Evolutionary conservation across 176 grass and related monocot genomes (phyloP).

Genomic region (Phoenix roebelenii): DNA sequence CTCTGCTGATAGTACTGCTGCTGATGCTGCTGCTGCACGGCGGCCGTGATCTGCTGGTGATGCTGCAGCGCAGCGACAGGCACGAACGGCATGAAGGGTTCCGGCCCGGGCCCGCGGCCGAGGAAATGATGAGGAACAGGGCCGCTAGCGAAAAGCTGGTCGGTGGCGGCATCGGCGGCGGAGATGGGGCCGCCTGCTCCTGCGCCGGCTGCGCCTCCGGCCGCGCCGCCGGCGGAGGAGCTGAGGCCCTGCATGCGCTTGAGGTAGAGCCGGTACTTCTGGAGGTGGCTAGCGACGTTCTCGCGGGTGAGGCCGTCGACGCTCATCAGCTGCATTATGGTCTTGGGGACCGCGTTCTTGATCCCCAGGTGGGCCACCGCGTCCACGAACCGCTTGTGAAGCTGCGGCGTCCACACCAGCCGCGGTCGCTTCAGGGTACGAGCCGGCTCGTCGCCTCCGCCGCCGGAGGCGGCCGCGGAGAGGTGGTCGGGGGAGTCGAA

Average conservation of each 20-base stretch:
- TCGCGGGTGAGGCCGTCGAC: constrained; percentile 88
- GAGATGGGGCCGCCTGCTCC: constrained; percentile 26
- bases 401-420: constrained; percentile 88
- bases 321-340: constrained; percentile 95
- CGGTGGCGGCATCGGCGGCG: constrained; percentile 56
- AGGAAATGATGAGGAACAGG: constrained; percentile 56
- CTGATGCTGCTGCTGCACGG: constrained; percentile 33
- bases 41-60: constrained; percentile 26
- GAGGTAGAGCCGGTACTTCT: constrained; percentile 83
- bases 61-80: constrained; percentile 33
- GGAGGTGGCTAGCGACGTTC: constrained; percentile 84
- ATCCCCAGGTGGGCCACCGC: constrained; percentile 83
- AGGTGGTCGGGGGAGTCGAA: constrained; percentile 36
- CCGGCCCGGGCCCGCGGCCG: constrained; percentile 16
- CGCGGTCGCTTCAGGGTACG: constrained; percentile 75
- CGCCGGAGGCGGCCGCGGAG: neutral
- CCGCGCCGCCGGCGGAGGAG: constrained; percentile 10
- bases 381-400: constrained; percentile 87
- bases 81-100: constrained; percentile 48
- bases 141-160: constrained; percentile 71
- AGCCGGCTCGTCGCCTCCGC: constrained; percentile 49
- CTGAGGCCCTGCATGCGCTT: constrained; percentile 72
- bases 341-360: constrained; percentile 95
- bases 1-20: constrained; percentile 50
- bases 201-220: neutral